phyloP scores from a whole-genome alignment of 2,329 filamentous ascomycete species.

The Chrysosporium queenslandicum region DNA sequence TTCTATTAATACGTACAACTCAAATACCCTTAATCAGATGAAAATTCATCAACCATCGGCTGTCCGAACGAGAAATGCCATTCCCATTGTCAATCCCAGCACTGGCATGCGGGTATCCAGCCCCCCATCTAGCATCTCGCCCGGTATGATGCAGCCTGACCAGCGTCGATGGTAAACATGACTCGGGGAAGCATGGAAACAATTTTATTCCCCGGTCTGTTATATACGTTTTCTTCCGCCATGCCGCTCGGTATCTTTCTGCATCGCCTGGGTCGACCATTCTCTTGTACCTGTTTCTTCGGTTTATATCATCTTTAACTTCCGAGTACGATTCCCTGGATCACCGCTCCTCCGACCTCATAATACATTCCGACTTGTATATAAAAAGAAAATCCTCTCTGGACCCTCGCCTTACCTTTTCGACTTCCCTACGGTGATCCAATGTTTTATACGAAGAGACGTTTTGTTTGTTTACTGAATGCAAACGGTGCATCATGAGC shows the following conservation, averaged over 20 bases:
- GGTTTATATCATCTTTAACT: constrained; percentile 7
- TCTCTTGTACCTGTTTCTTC: constrained; percentile 9
- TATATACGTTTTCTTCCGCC: constrained; percentile 11
- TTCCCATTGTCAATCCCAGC: constrained; percentile 92
- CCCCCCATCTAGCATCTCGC: constrained; percentile 65
- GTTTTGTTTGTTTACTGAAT: constrained; percentile 11
- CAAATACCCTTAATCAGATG: constrained; percentile 56
- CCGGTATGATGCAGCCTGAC: constrained; percentile 50
- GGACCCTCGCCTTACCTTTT: neutral
- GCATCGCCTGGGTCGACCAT: constrained; percentile 14
- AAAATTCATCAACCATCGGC: constrained; percentile 88
- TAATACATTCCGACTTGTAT: constrained; percentile 11
- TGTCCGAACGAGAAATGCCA: constrained; percentile 83
- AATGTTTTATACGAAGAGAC: constrained; percentile 13
- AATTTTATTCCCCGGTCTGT: neutral
- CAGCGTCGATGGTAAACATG: constrained; percentile 36
- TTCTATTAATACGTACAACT: constrained; percentile 50
- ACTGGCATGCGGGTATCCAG: constrained; percentile 82
- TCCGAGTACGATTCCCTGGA: constrained; percentile 13
- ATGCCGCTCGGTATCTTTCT: constrained; percentile 11
- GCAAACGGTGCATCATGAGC: constrained; percentile 12
- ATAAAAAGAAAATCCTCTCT: constrained; percentile 5
- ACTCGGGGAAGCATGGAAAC: constrained; percentile 17
- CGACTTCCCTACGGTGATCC: constrained; percentile 4
- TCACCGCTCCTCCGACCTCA: constrained; percentile 9